phyloP scores from a whole-genome alignment of 1,139 yeast species.

The Zygoascus sp. region DNA sequence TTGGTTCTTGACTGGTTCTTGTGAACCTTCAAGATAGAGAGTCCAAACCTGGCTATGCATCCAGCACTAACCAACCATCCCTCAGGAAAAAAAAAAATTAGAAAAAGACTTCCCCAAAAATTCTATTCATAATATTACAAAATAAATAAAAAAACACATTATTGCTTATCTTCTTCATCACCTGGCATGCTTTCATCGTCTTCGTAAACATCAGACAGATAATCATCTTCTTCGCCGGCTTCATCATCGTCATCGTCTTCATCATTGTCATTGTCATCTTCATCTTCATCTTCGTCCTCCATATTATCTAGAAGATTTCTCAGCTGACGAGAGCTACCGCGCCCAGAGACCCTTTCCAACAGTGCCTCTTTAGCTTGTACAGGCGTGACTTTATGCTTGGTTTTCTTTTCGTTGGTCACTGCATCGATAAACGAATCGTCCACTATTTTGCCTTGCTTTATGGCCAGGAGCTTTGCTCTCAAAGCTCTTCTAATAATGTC shows the following conservation, averaged over 20 bases:
- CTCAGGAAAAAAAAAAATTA: too few relatives aligned
- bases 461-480: constrained; percentile 52
- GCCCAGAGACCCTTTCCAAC: constrained; percentile 4
- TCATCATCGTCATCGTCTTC: constrained; percentile 7
- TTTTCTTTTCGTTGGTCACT: constrained; percentile 2
- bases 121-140: neutral
- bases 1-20: neutral
- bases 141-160: neutral
- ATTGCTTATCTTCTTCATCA: neutral
- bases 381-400: constrained; percentile 1
- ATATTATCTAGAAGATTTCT: constrained; percentile 2
- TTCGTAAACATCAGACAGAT: neutral
- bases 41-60: neutral
- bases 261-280: constrained; percentile 6
- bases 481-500: constrained; percentile 63
- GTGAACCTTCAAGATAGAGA: neutral
- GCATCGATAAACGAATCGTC: constrained; percentile 10
- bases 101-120: too few relatives aligned
- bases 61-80: too few relatives aligned
- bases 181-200: neutral
- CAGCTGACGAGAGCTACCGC: neutral
- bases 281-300: constrained; percentile 9
- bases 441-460: constrained; percentile 25
- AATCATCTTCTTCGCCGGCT: neutral
- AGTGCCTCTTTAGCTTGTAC: constrained; percentile 8